phyloP scores from a whole-genome alignment of 2,329 filamentous ascomycete genomes.

The Botryotinia convoluta region DNA sequence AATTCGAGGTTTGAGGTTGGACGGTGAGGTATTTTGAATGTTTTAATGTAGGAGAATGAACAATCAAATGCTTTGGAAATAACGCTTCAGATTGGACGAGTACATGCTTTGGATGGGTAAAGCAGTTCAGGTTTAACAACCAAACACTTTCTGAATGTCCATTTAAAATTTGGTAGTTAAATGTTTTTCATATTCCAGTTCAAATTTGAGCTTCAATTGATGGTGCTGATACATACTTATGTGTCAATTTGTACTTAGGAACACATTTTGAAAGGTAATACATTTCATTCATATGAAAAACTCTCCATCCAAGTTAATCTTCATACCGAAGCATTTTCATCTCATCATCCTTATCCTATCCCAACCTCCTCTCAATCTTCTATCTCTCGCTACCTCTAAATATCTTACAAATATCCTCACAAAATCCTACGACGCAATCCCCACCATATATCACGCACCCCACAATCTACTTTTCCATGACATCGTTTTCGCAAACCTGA shows the following conservation, averaged over 20 bases:
- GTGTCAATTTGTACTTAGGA: not conserved
- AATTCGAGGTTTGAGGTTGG: not conserved
- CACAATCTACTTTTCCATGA: too few relatives aligned
- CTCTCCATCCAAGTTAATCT: not conserved
- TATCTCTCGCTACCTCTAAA: too few relatives aligned
- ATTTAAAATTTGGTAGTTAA: not conserved
- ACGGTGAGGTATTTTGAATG: not conserved
- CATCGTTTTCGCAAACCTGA: too few relatives aligned
- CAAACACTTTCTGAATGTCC: not conserved
- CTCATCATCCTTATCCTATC: too few relatives aligned
- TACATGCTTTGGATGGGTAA: too few relatives aligned
- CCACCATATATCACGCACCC: too few relatives aligned
- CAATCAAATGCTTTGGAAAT: not conserved
- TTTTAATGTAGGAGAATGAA: not conserved
- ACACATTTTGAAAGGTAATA: not conserved
- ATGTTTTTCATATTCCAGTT: not conserved
- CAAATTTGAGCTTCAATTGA: not conserved
- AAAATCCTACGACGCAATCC: too few relatives aligned
- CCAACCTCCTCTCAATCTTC: too few relatives aligned
- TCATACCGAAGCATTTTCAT: not conserved
- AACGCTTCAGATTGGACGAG: not conserved
- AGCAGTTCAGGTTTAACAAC: too few relatives aligned
- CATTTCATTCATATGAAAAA: not conserved
- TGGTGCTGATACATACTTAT: not conserved
- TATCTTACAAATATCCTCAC: too few relatives aligned